Base-by-base conservation (phyloP, 305 asterid species). In the Solanum hybrid region DNA sequence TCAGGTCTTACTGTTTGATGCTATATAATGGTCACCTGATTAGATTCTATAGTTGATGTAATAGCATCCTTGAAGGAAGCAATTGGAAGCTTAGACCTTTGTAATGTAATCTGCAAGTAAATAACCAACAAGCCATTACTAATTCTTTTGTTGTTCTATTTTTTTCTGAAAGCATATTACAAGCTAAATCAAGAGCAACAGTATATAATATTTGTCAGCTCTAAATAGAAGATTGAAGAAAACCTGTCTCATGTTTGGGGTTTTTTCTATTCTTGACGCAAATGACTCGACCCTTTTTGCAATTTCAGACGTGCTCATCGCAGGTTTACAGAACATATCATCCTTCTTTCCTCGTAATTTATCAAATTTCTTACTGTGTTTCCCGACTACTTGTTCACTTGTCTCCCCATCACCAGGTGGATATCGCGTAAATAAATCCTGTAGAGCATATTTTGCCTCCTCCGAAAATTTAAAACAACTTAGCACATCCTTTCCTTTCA, bases 11-110 rank as follows among this genome's bases (percentile, higher is more conserved):
- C 31, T 41, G 39, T 83, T 45, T 83, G 38, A 45, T 83, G 75
- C 39, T 79, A 89, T 89, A 79, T 34, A 79, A 87, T 84, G 89
- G 88, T 75, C 88, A 97, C 99, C 99, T 97, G 99, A 93, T 95
- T 87, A 91, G 97, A 93, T 79, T 89, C 95, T 89, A 95, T 80
- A n/a, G 96, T 93, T 86, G 98, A 94, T 85, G 95, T 94, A 92
- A 97, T 95, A 81, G 6, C 91, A 92, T 95, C 97, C 94, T 41
- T 93, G 93, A 95, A 97, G 89, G 97, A 95, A 91, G 97, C 92
- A 91, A 97, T 97, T 24, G 99, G 99, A 91, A 97, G 99, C 93
- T 94, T 96, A 75, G 97, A 94, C 94, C 98, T 95, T 83, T 39
- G 90, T 90, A 92, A 92, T 34, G 93, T 91, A 86, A 95, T 96